Percentiles rank a stretch among this genome's conserved stretches.
Evolutionary conservation across 169 alveolate genomes (phyloP).

Genomic region (Cystoisospora suis): DNA sequence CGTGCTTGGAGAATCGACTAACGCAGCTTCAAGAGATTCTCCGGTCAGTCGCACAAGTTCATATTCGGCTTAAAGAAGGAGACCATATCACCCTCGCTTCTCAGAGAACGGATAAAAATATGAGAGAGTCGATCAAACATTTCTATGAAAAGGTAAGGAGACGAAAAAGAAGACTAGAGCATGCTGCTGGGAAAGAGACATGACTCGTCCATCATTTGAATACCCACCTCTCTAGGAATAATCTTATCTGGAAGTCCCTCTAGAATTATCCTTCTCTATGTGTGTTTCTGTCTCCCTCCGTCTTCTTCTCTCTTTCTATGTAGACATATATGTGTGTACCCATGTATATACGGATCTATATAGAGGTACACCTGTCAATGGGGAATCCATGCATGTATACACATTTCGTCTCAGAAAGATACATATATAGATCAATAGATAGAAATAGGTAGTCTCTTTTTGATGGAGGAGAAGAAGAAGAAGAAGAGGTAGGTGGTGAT

Average conservation of each 20-base stretch:
- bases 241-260: too few relatives aligned
- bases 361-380: too few relatives aligned
- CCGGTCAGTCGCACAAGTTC: not conserved
- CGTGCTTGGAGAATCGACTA: not conserved
- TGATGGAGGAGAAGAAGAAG: too few relatives aligned
- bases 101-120: not conserved
- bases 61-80: not conserved
- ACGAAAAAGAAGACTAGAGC: not conserved
- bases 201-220: not conserved
- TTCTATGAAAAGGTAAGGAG: constrained; percentile 8
- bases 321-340: not conserved
- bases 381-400: too few relatives aligned
- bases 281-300: not conserved
- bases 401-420: too few relatives aligned
- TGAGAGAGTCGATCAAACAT: not conserved
- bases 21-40: not conserved
- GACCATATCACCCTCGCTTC: constrained; percentile 33
- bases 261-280: not conserved
- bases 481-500: too few relatives aligned
- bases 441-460: too few relatives aligned
- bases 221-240: too few relatives aligned
- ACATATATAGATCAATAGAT: not conserved
- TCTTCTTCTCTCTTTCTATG: not conserved
- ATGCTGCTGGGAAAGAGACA: too few relatives aligned
- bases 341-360: too few relatives aligned